A percentile compares a stretch with the other conserved stretches of the same genome.
These are phyloP conservation scores for Pistacia vera DNA, from an alignment of 345 rosid species.

Conservation along the genomic window DNA sequence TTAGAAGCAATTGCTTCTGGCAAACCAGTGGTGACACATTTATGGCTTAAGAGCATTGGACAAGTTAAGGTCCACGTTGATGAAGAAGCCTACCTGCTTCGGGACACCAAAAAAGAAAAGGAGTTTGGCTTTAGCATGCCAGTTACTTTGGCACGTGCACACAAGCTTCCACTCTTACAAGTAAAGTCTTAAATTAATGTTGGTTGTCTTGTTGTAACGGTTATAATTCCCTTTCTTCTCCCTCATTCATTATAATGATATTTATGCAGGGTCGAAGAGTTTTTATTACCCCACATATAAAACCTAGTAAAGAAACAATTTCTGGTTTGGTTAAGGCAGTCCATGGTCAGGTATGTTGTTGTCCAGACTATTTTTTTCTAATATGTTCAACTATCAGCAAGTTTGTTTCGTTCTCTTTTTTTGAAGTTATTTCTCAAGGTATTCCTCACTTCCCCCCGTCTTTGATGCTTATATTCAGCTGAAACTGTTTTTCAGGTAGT, in stretches of 20 bases:
- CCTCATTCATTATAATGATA: constrained; percentile 17
- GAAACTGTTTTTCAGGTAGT: constrained; percentile 49
- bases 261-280: constrained; percentile 66
- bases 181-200: constrained; percentile 30
- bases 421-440: background rate
- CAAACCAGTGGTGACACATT: constrained; percentile 76
- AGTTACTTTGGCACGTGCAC: constrained; percentile 66
- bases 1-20: constrained; percentile 86
- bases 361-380: background rate
- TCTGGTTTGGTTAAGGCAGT: constrained; percentile 65
- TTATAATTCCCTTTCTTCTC: background rate
- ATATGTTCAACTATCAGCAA: background rate
- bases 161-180: constrained; percentile 59
- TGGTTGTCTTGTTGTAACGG: constrained; percentile 10
- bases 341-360: constrained; percentile 60
- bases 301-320: constrained; percentile 69
- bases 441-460: background rate
- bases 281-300: constrained; percentile 65
- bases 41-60: constrained; percentile 80
- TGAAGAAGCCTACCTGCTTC: constrained; percentile 61
- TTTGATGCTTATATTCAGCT: constrained; percentile 24
- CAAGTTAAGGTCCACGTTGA: constrained; percentile 69
- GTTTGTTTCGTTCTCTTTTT: background rate
- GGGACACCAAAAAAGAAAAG: constrained; percentile 75
- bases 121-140: constrained; percentile 82